phyloP scores from a whole-genome alignment of 2,329 filamentous ascomycete species.

The Cladosporium sp. region DNA sequence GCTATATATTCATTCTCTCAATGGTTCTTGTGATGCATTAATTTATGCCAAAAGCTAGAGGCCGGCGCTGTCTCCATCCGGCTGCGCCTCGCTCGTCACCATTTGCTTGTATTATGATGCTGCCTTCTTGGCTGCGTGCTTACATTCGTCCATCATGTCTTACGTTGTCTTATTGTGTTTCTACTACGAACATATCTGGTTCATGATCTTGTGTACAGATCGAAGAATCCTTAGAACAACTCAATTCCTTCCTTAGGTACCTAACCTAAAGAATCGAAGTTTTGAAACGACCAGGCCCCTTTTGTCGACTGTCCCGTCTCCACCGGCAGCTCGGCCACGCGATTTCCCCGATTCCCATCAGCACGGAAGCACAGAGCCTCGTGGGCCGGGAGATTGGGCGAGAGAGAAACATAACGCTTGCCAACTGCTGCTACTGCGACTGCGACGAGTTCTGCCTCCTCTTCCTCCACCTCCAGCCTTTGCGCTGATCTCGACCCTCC shows the following conservation, averaged over 20 bases:
- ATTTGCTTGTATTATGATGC: background rate
- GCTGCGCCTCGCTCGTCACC: conserved; percentile 20
- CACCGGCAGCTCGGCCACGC: conserved; percentile 20
- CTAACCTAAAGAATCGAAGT: background rate
- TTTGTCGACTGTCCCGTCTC: background rate
- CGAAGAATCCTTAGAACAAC: background rate
- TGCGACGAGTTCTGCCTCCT: background rate
- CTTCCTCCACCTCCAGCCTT: conserved; percentile 14
- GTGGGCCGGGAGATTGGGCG: conserved; percentile 17
- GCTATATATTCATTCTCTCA: background rate
- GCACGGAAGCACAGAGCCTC: conserved; percentile 6
- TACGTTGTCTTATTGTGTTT: background rate
- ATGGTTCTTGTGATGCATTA: background rate
- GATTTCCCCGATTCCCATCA: conserved; percentile 5
- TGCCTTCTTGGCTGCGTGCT: background rate
- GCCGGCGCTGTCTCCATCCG: conserved; percentile 7
- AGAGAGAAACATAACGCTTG: conserved; percentile 14
- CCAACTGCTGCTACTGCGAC: conserved; percentile 12
- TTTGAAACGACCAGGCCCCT: conserved; percentile 16
- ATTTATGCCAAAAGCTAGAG: background rate
- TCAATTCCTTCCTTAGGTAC: background rate
- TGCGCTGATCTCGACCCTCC: background rate
- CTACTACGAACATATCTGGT: background rate
- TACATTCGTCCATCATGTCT: background rate
- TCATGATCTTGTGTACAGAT: background rate